Conservation (phyloP, 2,329 filamentous ascomycete genomes). For the Delphinella strobiligena region DNA sequence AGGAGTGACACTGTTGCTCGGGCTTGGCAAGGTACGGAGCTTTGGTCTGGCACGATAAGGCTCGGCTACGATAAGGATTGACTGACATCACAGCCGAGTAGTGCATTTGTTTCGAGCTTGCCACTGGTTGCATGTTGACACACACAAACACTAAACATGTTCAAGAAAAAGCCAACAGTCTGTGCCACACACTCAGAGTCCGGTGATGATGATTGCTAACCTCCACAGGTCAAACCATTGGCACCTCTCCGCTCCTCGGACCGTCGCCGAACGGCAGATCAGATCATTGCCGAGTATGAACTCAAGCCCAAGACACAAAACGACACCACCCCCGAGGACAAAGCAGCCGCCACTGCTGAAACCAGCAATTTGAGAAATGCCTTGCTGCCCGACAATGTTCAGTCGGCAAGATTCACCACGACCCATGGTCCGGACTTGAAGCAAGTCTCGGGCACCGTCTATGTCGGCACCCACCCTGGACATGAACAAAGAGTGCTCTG, state of each 20-base stretch:
- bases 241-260: conserved; percentile 56
- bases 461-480: conserved; percentile 47
- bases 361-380: conserved; percentile 44
- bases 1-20: too few species aligned
- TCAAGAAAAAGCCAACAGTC: conserved; percentile 24
- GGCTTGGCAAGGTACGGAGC: too few species aligned
- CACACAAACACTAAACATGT: conserved; percentile 15
- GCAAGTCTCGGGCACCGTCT: conserved; percentile 51
- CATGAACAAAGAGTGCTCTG: conserved; percentile 50
- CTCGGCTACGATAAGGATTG: background rate
- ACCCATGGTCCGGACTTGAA: conserved; percentile 50
- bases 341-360: conserved; percentile 29
- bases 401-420: conserved; percentile 53
- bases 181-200: background rate
- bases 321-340: conserved; percentile 29
- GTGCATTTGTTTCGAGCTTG: background rate
- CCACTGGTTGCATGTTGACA: background rate
- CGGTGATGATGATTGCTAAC: conserved; percentile 3
- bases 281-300: conserved; percentile 51
- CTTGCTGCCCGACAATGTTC: conserved; percentile 50
- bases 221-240: conserved; percentile 51
- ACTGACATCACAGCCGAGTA: background rate
- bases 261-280: conserved; percentile 52
- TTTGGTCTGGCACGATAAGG: background rate
- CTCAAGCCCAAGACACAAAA: conserved; percentile 33